These are phyloP conservation scores for Metschnikowia henanensis DNA, from an alignment of 805 yeast species.

Conservation along the genomic window DNA sequence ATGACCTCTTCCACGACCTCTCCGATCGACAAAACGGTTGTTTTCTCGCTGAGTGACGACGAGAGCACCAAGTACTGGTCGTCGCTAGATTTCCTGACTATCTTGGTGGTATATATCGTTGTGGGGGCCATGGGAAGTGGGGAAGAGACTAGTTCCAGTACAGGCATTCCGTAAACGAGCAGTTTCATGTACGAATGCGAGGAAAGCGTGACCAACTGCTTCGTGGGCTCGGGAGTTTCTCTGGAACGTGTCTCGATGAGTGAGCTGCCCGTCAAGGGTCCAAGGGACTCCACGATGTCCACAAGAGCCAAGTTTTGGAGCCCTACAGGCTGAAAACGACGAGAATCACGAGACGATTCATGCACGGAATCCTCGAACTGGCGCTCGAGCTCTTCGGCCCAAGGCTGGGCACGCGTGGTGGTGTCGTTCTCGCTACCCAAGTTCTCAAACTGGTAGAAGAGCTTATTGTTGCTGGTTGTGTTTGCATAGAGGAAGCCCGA, in stretches of 20 bases:
- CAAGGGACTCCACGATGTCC: slow-evolving; percentile 47
- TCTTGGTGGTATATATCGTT: slow-evolving; percentile 62
- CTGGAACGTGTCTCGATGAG: slow-evolving; percentile 19
- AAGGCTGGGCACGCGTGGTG: slow-evolving; percentile 10
- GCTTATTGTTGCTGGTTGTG: slow-evolving; percentile 60
- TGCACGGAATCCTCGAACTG: slow-evolving; percentile 1
- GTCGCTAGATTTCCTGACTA: slow-evolving; percentile 40
- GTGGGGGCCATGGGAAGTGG: slow-evolving; percentile 69
- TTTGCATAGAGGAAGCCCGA: slow-evolving; percentile 77
- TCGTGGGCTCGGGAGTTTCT: slow-evolving; percentile 18
- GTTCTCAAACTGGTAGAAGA: slow-evolving; percentile 75
- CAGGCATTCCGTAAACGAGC: slow-evolving; percentile 57
- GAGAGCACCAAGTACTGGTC: slow-evolving; percentile 70
- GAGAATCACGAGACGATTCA: neutral
- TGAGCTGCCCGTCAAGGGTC: slow-evolving; percentile 47
- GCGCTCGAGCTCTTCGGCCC: slow-evolving; percentile 5
- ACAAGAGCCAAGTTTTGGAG: slow-evolving; percentile 61
- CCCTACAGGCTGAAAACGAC: slow-evolving; percentile 28
- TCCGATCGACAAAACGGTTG: slow-evolving; percentile 74
- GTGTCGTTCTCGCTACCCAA: slow-evolving; percentile 57
- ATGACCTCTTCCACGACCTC: slow-evolving; percentile 77
- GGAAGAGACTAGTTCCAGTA: slow-evolving; percentile 66
- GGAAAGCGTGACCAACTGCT: slow-evolving; percentile 28
- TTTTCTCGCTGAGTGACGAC: slow-evolving; percentile 53
- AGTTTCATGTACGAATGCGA: slow-evolving; percentile 49